Conservation (phyloP, 345 rosid species). For the Syzygium aromaticum region DNA sequence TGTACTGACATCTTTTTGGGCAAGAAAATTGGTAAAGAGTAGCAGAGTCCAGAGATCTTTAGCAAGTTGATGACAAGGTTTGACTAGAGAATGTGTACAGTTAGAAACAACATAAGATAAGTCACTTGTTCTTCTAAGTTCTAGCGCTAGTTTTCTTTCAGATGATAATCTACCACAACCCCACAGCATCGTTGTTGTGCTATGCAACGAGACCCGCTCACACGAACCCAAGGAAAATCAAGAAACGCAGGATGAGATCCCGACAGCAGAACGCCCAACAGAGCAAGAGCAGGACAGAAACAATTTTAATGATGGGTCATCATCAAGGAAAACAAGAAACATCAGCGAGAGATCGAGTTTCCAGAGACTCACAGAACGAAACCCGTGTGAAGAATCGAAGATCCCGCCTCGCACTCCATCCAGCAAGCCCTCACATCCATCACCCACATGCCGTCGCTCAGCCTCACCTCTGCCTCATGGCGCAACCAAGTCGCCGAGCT, state of each 20-base stretch:
- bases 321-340: neutral
- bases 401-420: neutral
- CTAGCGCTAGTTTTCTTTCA: neutral
- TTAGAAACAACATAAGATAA: neutral
- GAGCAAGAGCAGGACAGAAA: neutral
- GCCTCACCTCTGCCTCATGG: neutral
- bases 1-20: rapidly evolving
- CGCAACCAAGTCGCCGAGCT: neutral
- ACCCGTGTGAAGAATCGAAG: neutral
- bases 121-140: neutral
- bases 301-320: rapidly evolving
- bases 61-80: neutral
- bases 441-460: neutral
- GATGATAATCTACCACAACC: neutral
- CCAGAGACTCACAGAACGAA: neutral
- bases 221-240: neutral
- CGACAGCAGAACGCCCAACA: neutral
- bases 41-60: neutral
- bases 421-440: neutral
- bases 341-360: neutral
- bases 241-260: neutral
- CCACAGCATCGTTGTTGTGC: neutral
- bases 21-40: neutral
- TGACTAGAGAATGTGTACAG: neutral
- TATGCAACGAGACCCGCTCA: neutral